Percentiles rank a stretch among this genome's conserved stretches.
phyloP scores from a whole-genome alignment of 257 asterid genomes.

The Solanum sitiens region DNA sequence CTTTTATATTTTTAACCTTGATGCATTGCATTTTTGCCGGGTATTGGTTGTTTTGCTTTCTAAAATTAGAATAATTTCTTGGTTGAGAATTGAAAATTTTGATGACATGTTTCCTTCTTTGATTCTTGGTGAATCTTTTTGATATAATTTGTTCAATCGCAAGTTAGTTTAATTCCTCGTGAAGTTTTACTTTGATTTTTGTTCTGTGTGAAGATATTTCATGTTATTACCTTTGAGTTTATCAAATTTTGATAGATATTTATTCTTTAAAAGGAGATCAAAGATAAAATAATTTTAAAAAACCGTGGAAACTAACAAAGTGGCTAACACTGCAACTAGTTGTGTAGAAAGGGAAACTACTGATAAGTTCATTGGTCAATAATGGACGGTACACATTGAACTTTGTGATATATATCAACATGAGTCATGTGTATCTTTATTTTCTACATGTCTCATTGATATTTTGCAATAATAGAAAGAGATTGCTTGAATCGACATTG shows the following conservation, averaged over 20 bases:
- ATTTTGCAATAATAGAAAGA: neutral
- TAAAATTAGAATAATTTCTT: neutral
- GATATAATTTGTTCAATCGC: neutral
- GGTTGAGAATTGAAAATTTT: neutral
- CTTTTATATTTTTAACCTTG: slow-evolving; percentile 15
- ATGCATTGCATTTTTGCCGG: slow-evolving; percentile 8
- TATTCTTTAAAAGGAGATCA: neutral
- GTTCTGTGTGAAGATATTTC: neutral
- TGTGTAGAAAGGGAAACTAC: slow-evolving; percentile 90
- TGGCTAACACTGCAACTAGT: slow-evolving; percentile 77
- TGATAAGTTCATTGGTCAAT: slow-evolving; percentile 86
- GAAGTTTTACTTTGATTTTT: neutral
- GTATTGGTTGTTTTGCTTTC: neutral
- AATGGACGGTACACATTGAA: slow-evolving; percentile 89
- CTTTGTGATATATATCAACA: slow-evolving; percentile 69
- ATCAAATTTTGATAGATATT: neutral
- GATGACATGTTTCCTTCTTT: neutral
- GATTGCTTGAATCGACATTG: neutral
- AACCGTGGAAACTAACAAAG: slow-evolving; percentile 12
- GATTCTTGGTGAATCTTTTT: neutral
- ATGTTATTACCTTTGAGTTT: neutral
- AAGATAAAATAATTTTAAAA: slow-evolving; percentile 6
- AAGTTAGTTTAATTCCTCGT: slow-evolving; percentile 6
- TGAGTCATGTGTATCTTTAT: slow-evolving; percentile 19
- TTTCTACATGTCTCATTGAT: slow-evolving; percentile 4